Evolutionary conservation across 176 grass and related monocot species (phyloP).

Genomic region (Triticum urartu): DNA sequence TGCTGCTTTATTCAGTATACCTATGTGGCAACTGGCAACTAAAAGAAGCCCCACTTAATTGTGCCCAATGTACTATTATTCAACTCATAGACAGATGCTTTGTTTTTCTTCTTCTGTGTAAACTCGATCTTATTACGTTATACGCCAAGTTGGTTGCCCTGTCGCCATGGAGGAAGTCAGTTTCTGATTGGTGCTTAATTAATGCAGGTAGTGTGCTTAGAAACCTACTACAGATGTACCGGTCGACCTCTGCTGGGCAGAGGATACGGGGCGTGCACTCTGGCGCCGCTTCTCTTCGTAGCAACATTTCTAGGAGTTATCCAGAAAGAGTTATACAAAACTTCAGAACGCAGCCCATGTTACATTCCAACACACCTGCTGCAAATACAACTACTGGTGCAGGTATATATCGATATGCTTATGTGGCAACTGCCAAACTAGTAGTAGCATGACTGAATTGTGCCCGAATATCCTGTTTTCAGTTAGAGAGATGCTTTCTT

Average conservation of each 20-base stretch:
- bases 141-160: background rate
- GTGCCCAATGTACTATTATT: background rate
- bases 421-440: background rate
- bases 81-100: background rate
- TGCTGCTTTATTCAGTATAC: background rate
- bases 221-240: slow-evolving; percentile 58
- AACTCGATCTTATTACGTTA: background rate
- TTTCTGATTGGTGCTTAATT: background rate
- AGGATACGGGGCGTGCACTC: slow-evolving; percentile 46
- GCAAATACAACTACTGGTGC: background rate
- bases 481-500: background rate
- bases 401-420: background rate
- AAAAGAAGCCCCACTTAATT: background rate
- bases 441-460: background rate
- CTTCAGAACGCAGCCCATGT: slow-evolving; percentile 39
- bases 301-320: slow-evolving; percentile 59
- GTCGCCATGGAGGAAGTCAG: background rate
- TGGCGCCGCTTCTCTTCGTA: slow-evolving; percentile 40
- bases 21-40: background rate
- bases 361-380: background rate
- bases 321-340: slow-evolving; percentile 74
- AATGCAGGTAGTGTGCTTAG: slow-evolving; percentile 52
- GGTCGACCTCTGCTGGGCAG: slow-evolving; percentile 65
- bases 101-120: background rate
- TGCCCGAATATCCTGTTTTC: background rate